Evolutionary conservation across 768 basidiomycete species (phyloP).

Genomic region (Filobasidium floriforme): DNA sequence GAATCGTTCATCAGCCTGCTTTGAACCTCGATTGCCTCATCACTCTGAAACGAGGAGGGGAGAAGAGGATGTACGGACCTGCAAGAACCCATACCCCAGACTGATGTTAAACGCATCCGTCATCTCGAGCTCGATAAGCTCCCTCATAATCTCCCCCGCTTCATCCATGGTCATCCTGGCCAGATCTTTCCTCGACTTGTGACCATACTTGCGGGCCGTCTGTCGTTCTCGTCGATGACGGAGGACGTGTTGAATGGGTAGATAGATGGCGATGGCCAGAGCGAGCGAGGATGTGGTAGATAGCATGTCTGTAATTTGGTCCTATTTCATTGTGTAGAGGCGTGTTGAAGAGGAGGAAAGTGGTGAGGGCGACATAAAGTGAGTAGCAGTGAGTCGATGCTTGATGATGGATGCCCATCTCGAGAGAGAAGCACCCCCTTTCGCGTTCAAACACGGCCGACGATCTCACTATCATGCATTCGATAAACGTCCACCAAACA

Average conservation of each 20-base stretch:
- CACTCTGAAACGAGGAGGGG: no score
- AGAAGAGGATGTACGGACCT: constrained; percentile 7
- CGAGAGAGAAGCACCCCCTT: no score
- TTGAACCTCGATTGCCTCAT: no score
- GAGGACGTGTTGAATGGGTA: constrained; percentile 7
- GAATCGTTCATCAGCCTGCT: no score
- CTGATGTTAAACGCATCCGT: constrained; percentile 11
- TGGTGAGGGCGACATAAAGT: no score
- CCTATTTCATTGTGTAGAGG: no score
- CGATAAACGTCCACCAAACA: no score
- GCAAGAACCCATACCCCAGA: constrained; percentile 14
- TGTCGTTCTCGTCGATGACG: constrained; percentile 9
- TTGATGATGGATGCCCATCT: no score
- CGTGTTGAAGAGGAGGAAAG: no score
- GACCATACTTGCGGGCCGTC: constrained; percentile 3
- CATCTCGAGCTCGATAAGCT: constrained; percentile 13
- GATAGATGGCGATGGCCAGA: neutral
- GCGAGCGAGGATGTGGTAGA: neutral
- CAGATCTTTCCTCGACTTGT: neutral
- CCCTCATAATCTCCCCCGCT: constrained; percentile 9
- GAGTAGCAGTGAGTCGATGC: no score
- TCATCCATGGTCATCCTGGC: constrained; percentile 15
- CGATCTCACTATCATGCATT: no score
- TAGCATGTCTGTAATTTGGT: neutral
- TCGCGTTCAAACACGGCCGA: no score